Evolutionary conservation across 1,284 basidiomycete genomes (phyloP), one percentile per base, ranked within the genome.

Genomic region (Ustilago xerochloae): DNA sequence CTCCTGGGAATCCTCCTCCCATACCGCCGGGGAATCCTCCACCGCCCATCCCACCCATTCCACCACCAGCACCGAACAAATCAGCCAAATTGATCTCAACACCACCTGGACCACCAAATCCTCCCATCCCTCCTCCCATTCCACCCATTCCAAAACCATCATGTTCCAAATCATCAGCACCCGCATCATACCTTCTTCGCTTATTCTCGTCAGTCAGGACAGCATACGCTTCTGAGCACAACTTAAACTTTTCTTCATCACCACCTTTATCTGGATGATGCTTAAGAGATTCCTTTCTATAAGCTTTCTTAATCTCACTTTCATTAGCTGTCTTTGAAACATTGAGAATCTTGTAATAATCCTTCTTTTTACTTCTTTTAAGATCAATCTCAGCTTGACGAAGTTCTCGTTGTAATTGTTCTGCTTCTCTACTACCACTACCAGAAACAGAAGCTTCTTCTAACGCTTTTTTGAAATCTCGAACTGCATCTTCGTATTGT

Each of bases 321-420:
- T 95, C 93, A 7, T 85, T 86, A 22, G 94, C 94, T 48, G 87
- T 87, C 84, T 90, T 91, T 76, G 87, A 84, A 52, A 97, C 85
- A 67, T 91, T 92, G 24, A 97, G 88, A 1, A 90, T 86, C 78
- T 90, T 89, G 88, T 94, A 94, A 86, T 94, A 94, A 87, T 83
- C 81, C 62, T 81, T 79, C 64, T 81, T 74, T 61, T 82, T 81
- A 73, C 77, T 79, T 5, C 81, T 57, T 58, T 83, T 83, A 8
- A 81, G 63, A 39, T 83, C 80, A 32, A 82, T 70, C 52, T 82
- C 81, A 6, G 80, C 81, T 9, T 46, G 29, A 0, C 77, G 67
- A 33, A 81, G 86, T 81, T 95, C 93, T 1, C 83, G 80, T 66
- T 87, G 87, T 49, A 94, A 85, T 16, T 88, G 86, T 16, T 89